Base-by-base conservation (phyloP, 768 basidiomycete species). In the Agaricus blazei region DNA sequence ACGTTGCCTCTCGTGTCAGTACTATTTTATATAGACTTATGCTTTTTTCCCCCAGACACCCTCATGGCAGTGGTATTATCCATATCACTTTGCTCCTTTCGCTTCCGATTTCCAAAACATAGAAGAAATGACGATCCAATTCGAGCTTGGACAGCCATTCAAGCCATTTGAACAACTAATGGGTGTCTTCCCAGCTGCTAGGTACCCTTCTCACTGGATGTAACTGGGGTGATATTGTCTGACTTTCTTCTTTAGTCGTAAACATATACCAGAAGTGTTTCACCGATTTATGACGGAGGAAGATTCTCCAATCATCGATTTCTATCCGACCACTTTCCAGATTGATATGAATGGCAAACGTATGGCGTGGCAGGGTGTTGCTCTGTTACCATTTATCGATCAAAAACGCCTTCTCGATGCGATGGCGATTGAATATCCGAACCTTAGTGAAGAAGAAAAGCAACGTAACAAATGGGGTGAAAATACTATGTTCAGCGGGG, bases 271-370 rank as follows among this genome's bases (percentile, higher is more conserved):
- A 1, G 67, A 77, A 29, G 78, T 83, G 0, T 94, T 98, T 76
- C 95, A 97, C 31, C 65, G 75, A 4, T 80, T 98, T 38, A 99
- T 99, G 97, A 81, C 76, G 3, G 83, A 90, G 2, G 80, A 86
- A 47, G 82, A 87, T 31, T 98, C 95, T 0, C 92, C 93, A 7
- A 98, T 98, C 69, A 83, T 93, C 57, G 95, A 98, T 65, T 98
- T 98, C 74, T 98, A 98, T 70, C 96, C 96, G 0, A 59, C 77
- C 0, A 83, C 87, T 14, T 99, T 99, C 68, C 84, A 95, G 62
- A 87, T 98, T 64, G 97, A 99, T 70, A 99, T 99, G 97, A 99
- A 99, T 65, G 97, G 97, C 56, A 98, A 98, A 75, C 91, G 90
- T 72, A 98, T 98, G 95, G 79, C 90, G 6, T 99, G 97, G 97